Evolutionary conservation across 2,329 filamentous ascomycete species (phyloP).

Genomic region (Sporothrix pseudoabietina): DNA sequence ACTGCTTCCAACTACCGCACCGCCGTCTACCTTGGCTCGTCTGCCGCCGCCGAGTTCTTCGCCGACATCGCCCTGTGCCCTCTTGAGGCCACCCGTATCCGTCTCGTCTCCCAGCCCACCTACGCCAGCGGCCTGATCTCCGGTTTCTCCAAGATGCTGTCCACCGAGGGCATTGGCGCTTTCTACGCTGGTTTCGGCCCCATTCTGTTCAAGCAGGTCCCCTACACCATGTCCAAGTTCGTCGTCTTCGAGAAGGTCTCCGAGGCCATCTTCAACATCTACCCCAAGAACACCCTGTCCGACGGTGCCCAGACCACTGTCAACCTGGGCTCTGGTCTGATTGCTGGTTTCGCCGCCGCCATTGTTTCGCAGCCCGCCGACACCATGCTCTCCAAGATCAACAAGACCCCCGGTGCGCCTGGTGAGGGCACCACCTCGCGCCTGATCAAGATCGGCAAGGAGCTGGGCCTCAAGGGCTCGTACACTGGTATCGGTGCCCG

Average conservation of each 20-base stretch:
- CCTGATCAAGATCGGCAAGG: conserved; percentile 77
- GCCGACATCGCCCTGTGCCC: conserved; percentile 77
- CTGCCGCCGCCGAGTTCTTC: conserved; percentile 61
- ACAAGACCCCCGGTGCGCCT: conserved; percentile 80
- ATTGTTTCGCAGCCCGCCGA: conserved; percentile 81
- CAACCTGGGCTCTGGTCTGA: conserved; percentile 56
- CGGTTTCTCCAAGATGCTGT: conserved; percentile 74
- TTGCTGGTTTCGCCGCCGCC: conserved; percentile 75
- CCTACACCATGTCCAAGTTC: conserved; percentile 88
- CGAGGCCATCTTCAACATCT: conserved; percentile 63
- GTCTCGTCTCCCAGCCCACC: conserved; percentile 76
- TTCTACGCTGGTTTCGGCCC: conserved; percentile 84
- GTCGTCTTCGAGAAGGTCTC: conserved; percentile 82
- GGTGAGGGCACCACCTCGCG: conserved; percentile 76
- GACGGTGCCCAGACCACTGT: conserved; percentile 67
- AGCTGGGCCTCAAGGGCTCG: conserved; percentile 72
- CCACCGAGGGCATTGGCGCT: conserved; percentile 71
- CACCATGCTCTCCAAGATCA: conserved; percentile 87
- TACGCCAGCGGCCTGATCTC: conserved; percentile 72
- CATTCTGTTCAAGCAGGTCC: conserved; percentile 78
- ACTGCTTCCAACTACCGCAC: conserved; percentile 70
- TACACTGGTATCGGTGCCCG: conserved; percentile 74
- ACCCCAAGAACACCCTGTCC: conserved; percentile 69
- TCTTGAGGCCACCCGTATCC: conserved; percentile 82
- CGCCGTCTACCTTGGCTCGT: conserved; percentile 68